phyloP scores from a whole-genome alignment of 2,329 filamentous ascomycete species.

The Aspergillus sojae region DNA sequence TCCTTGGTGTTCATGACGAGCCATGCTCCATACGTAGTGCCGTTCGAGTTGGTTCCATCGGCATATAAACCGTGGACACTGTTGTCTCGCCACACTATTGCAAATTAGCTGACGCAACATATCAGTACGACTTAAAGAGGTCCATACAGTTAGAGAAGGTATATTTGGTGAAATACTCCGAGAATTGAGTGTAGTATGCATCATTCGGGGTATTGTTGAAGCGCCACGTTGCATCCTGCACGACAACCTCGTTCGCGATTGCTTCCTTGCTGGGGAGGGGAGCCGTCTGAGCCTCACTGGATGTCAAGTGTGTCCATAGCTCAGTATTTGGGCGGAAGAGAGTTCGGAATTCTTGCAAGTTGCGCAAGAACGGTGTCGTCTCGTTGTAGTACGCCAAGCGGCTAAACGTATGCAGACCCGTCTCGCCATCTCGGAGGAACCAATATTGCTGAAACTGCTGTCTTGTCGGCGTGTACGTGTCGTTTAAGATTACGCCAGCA shows the following conservation, averaged over 20 bases:
- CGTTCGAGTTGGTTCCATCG: conserved; percentile 54
- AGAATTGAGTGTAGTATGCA: conserved; percentile 58
- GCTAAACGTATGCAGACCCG: conserved; percentile 64
- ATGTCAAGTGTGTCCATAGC: conserved; percentile 66
- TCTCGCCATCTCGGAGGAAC: conserved; percentile 65
- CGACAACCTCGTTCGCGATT: conserved; percentile 49
- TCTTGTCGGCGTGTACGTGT: conserved; percentile 60
- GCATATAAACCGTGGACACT: conserved; percentile 59
- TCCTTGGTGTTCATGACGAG: conserved; percentile 64
- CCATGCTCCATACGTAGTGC: conserved; percentile 62
- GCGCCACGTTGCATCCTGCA: conserved; percentile 68
- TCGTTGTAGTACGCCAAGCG: conserved; percentile 63
- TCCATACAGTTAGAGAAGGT: conserved; percentile 56
- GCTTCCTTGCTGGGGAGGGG: conserved; percentile 50
- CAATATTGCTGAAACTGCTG: conserved; percentile 66
- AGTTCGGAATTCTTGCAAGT: conserved; percentile 64
- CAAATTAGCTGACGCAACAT: neutral
- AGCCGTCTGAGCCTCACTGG: conserved; percentile 58
- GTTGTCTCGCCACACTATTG: conserved; percentile 56
- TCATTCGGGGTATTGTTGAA: conserved; percentile 58
- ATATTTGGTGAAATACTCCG: conserved; percentile 69
- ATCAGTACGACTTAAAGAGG: neutral
- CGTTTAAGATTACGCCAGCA: conserved; percentile 62
- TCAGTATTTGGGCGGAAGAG: conserved; percentile 62
- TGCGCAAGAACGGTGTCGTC: conserved; percentile 58